phyloP scores from a whole-genome alignment of 495 filamentous ascomycete genomes.

The Aspergillus campestris region DNA sequence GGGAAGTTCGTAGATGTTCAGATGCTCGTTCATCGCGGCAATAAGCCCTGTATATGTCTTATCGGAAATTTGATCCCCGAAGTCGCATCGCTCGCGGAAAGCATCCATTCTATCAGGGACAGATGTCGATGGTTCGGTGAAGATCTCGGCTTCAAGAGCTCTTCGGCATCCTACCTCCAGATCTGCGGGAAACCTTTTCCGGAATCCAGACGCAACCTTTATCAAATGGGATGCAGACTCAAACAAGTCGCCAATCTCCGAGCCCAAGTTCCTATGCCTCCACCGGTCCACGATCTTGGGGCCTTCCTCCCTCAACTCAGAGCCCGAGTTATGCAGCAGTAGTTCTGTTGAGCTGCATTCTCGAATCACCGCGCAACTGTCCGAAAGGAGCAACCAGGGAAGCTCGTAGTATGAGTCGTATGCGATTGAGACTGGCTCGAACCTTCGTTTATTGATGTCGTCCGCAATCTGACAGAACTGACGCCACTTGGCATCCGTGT shows the following conservation, averaged over 20 bases:
- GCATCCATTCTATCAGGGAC: constrained; percentile 59
- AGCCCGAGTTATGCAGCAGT: constrained; percentile 39
- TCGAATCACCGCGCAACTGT: constrained; percentile 67
- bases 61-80: constrained; percentile 65
- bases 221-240: constrained; percentile 42
- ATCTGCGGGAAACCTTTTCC: constrained; percentile 48
- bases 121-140: constrained; percentile 55
- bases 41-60: constrained; percentile 48
- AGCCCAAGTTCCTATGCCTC: constrained; percentile 32
- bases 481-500: constrained; percentile 78
- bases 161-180: constrained; percentile 51
- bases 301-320: constrained; percentile 23
- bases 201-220: constrained; percentile 51
- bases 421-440: constrained; percentile 66
- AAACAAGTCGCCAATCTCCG: constrained; percentile 30
- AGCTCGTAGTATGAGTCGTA: constrained; percentile 62
- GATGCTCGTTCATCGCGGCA: constrained; percentile 28
- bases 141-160: constrained; percentile 59
- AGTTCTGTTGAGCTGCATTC: constrained; percentile 71
- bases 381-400: constrained; percentile 75
- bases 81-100: constrained; percentile 63
- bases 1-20: constrained; percentile 37
- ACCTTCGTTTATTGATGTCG: constrained; percentile 78
- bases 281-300: constrained; percentile 35
- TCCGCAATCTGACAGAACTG: constrained; percentile 76